Base-by-base conservation (phyloP, 306 rosid genomes). In the Quercus aquifolioides region DNA sequence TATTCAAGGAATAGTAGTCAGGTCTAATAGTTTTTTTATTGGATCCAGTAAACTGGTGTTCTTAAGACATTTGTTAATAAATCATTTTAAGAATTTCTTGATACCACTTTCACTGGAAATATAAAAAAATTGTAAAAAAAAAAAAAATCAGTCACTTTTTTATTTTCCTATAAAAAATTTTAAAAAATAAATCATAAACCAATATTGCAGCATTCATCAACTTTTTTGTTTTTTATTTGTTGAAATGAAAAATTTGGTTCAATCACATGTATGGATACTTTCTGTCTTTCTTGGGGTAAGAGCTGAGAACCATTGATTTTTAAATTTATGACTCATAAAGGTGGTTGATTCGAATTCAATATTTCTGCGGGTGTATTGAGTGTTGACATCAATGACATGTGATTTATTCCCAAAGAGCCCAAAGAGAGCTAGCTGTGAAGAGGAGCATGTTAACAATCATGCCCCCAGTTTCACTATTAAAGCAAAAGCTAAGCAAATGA, bases 401-500 rank as follows among this genome's bases (percentile, higher is more conserved):
- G 31, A 49, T 49, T 49, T 13, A 49, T 49, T 49, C 54, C 54
- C 54, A 49, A 49, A 49, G 17, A 49, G 54, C 54, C 54, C 54
- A 49, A 49, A 49, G 17, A 49, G 54, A 13, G 15, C 14, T 10
- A 12, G 1, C 12, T 49, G 5, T 49, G 5, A 49, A 57, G 77
- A 21, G 41, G 25, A 31, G 70, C 68, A 74, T 18, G 78, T 14
- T n/a, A 62, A 18, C 35, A 72, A 78, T 51, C 70, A 76, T 74
- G 81, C 73, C 72, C 74, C 69, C 79, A 81, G 76, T 73, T 76
- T 79, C 81, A 69, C 80, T 80, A 76, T 75, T 71, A 59, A 86
- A 76, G 86, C 56, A 76, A 86, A 88, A 90, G 55, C 82, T 75
- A 69, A 49, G 69, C 74, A 62, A 64, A 58, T 81, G 64, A 70